These are phyloP conservation scores for Clarireedia hainanense DNA, from an alignment of 2,329 filamentous ascomycete species.

Conservation along the genomic window DNA sequence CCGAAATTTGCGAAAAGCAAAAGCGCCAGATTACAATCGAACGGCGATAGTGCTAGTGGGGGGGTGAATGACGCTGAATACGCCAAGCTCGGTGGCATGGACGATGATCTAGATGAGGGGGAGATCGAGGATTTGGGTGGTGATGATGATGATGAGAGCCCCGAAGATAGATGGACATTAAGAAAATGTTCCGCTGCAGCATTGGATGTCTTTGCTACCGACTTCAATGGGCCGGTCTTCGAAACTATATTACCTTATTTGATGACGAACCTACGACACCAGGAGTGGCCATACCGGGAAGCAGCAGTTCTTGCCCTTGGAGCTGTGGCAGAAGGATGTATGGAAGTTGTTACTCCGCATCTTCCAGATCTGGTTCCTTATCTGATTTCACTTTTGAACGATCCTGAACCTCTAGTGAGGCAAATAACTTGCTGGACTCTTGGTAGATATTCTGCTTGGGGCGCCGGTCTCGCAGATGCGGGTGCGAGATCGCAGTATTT, in stretches of 20 bases:
- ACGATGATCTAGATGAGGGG: slow-evolving; percentile 72
- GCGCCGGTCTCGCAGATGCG: slow-evolving; percentile 62
- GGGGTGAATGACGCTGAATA: slow-evolving; percentile 48
- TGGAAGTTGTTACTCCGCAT: slow-evolving; percentile 82
- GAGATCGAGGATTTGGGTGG: slow-evolving; percentile 68
- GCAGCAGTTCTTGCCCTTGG: slow-evolving; percentile 90
- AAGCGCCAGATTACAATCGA: slow-evolving; percentile 33
- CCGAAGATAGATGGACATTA: slow-evolving; percentile 90
- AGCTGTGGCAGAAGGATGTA: slow-evolving; percentile 90
- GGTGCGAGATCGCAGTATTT: slow-evolving; percentile 71
- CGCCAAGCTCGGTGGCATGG: slow-evolving; percentile 40
- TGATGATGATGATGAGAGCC: slow-evolving; percentile 71
- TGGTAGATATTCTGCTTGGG: slow-evolving; percentile 89
- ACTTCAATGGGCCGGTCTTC: slow-evolving; percentile 85
- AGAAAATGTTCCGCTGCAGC: slow-evolving; percentile 96
- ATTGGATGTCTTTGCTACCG: slow-evolving; percentile 84
- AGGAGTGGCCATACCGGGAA: slow-evolving; percentile 87
- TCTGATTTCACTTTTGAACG: slow-evolving; percentile 75
- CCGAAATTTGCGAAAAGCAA: slow-evolving; percentile 79
- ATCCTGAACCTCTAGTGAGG: slow-evolving; percentile 81
- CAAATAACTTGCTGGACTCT: slow-evolving; percentile 98
- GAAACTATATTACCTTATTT: slow-evolving; percentile 87
- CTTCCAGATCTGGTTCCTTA: slow-evolving; percentile 86
- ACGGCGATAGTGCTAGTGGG: slow-evolving; percentile 41
- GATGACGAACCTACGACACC: slow-evolving; percentile 78